Percentiles rank a stretch among this genome's conserved stretches.
These are phyloP conservation scores for Volvariella volvacea DNA, from an alignment of 1,284 basidiomycete genomes.

Conservation along the genomic window DNA sequence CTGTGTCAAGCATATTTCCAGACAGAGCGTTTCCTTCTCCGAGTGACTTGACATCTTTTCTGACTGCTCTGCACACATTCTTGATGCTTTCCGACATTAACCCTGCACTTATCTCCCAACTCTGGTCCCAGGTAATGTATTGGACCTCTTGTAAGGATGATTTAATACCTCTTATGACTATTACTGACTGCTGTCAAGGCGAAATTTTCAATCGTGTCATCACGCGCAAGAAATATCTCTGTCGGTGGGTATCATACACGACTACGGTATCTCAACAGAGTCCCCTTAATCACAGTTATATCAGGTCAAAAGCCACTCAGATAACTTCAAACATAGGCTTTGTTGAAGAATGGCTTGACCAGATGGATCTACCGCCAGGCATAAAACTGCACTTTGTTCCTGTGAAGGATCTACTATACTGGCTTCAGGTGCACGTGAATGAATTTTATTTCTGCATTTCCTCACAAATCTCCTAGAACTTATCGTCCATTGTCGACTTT, in stretches of 20 bases:
- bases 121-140: conserved; percentile 94
- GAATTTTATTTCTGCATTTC: conserved; percentile 6
- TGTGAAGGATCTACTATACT: conserved; percentile 79
- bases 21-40: conserved; percentile 49
- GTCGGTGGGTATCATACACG: conserved; percentile 54
- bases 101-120: conserved; percentile 82
- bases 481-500: conserved; percentile 84
- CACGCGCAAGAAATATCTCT: conserved; percentile 88
- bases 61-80: conserved; percentile 85
- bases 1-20: conserved; percentile 45
- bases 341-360: conserved; percentile 89
- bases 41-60: conserved; percentile 68
- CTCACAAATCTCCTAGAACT: conserved; percentile 48
- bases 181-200: conserved; percentile 35
- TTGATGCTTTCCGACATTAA: conserved; percentile 88
- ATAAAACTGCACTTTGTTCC: conserved; percentile 81
- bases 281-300: too few species aligned
- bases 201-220: conserved; percentile 95
- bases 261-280: too few species aligned
- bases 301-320: conserved; percentile 79
- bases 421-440: conserved; percentile 65
- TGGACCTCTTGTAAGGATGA: conserved; percentile 74
- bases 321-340: conserved; percentile 84
- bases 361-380: conserved; percentile 74
- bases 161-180: conserved; percentile 3